Conservation (phyloP, 176 grass and related monocot species). For the Chloris gayana region DNA sequence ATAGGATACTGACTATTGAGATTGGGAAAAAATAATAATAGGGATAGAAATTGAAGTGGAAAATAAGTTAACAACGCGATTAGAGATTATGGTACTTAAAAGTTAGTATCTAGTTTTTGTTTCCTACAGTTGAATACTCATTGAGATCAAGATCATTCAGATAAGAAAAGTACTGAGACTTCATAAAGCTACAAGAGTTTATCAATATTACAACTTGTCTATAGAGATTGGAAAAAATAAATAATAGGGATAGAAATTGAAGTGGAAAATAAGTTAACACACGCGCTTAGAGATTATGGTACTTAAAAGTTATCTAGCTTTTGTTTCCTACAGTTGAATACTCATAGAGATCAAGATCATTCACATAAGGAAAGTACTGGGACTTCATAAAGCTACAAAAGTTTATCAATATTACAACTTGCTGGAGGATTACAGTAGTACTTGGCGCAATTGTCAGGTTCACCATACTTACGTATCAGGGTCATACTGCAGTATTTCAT, state of each 20-base stretch:
- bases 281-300: neutral
- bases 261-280: neutral
- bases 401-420: neutral
- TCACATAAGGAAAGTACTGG: slow-evolving; percentile 11
- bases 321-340: neutral
- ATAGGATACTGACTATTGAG: neutral
- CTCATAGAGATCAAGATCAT: slow-evolving; percentile 1
- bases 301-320: neutral
- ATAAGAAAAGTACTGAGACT: too few species aligned
- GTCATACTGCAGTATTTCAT: slow-evolving; percentile 75
- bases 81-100: too few species aligned
- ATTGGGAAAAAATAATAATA: neutral
- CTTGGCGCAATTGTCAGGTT: slow-evolving; percentile 31
- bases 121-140: too few species aligned
- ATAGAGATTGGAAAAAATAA: too few species aligned
- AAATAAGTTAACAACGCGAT: too few species aligned
- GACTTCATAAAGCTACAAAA: slow-evolving; percentile 1
- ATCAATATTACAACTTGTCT: too few species aligned
- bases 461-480: slow-evolving; percentile 60
- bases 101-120: too few species aligned
- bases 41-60: neutral
- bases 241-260: too few species aligned
- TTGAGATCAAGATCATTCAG: too few species aligned
- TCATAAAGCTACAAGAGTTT: too few species aligned
- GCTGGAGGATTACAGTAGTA: slow-evolving; percentile 31